Evolutionary conservation across 768 basidiomycete genomes (phyloP).

Genomic region (Pleurotus eryngii): DNA sequence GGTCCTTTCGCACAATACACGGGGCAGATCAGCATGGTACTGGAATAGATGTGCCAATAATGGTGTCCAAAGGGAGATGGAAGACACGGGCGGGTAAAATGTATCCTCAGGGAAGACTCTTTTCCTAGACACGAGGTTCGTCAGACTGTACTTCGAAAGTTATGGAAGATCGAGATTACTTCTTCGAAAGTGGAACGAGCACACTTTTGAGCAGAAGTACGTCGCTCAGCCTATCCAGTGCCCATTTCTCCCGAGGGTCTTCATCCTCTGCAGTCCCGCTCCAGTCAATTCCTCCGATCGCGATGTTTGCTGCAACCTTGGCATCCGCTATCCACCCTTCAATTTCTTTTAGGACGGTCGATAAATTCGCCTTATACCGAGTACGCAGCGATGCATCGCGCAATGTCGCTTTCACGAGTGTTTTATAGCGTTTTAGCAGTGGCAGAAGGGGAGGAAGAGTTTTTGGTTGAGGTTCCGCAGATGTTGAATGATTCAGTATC

Average conservation of each 20-base stretch:
- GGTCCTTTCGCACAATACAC: slow-evolving; percentile 45
- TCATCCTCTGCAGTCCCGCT: slow-evolving; percentile 32
- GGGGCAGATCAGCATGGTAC: slow-evolving; percentile 54
- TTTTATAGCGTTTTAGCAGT: slow-evolving; percentile 72
- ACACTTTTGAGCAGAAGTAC: slow-evolving; percentile 66
- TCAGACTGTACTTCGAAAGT: slow-evolving; percentile 45
- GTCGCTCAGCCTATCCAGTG: slow-evolving; percentile 65
- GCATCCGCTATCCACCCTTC: slow-evolving; percentile 82
- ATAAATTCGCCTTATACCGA: slow-evolving; percentile 47
- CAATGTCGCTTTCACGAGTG: slow-evolving; percentile 53
- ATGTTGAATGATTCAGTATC: slow-evolving; percentile 53
- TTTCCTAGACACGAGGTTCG: slow-evolving; percentile 52
- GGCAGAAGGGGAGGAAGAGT: slow-evolving; percentile 60
- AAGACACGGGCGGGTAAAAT: slow-evolving; percentile 47
- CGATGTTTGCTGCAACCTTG: slow-evolving; percentile 54
- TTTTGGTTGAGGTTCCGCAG: slow-evolving; percentile 24
- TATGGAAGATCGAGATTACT: slow-evolving; percentile 39
- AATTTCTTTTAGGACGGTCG: slow-evolving; percentile 51
- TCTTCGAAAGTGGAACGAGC: slow-evolving; percentile 81
- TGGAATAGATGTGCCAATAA: slow-evolving; percentile 55
- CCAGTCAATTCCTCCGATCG: slow-evolving; percentile 49
- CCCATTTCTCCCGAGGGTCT: slow-evolving; percentile 61
- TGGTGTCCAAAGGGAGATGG: slow-evolving; percentile 64
- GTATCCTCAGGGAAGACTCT: slow-evolving; percentile 34
- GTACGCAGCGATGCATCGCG: slow-evolving; percentile 62